Percentiles rank a stretch among this genome's conserved stretches.
phyloP scores from a whole-genome alignment of 352 stramenopile genomes.

The Sclerospora graminicola region DNA sequence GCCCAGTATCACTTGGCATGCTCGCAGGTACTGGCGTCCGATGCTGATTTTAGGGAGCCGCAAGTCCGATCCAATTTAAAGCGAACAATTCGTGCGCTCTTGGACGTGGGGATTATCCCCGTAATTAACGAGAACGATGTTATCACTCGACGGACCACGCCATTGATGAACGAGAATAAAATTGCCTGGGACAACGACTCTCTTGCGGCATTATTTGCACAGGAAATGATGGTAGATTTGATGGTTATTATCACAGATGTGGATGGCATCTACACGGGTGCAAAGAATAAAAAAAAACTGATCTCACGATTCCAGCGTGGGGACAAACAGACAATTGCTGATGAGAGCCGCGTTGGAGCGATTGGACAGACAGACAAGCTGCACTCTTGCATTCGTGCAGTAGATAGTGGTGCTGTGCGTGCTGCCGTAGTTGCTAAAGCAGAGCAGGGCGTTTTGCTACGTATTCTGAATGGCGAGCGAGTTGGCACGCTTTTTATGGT shows the following conservation, averaged over 20 bases:
- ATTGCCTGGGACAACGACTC: constrained; percentile 84
- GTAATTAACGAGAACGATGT: constrained; percentile 85
- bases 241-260: constrained; percentile 75
- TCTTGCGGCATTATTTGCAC: constrained; percentile 63
- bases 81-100: constrained; percentile 44
- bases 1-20: constrained; percentile 77
- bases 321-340: constrained; percentile 30
- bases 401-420: constrained; percentile 53
- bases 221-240: constrained; percentile 59
- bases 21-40: constrained; percentile 70
- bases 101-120: constrained; percentile 78
- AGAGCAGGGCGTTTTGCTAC: constrained; percentile 43
- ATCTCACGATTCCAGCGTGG: constrained; percentile 40
- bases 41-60: constrained; percentile 65
- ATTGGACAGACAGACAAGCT: constrained; percentile 77
- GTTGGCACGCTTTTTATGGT: constrained; percentile 61
- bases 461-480: constrained; percentile 53
- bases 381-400: constrained; percentile 65
- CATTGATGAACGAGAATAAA: constrained; percentile 44
- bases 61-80: constrained; percentile 56
- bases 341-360: constrained; percentile 44
- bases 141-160: constrained; percentile 54
- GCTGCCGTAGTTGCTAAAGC: constrained; percentile 60
- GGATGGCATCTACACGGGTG: constrained; percentile 40
- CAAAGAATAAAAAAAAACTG: constrained; percentile 17